Base-by-base conservation (phyloP, 1,284 basidiomycete species). In the Stereum hirsutum region DNA sequence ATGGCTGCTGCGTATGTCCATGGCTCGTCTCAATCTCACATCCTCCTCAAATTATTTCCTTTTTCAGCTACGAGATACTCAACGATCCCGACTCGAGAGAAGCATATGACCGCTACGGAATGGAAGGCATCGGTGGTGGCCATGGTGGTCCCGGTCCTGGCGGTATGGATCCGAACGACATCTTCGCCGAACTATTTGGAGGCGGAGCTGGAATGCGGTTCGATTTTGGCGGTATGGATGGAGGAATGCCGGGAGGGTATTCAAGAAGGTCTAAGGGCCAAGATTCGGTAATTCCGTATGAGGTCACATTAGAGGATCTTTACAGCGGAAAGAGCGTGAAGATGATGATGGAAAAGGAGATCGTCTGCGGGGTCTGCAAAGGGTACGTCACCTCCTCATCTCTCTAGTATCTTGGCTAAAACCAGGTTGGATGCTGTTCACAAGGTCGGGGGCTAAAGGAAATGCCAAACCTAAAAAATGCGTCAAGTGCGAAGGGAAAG, bases 261-360 rank as follows among this genome's bases (percentile, higher is more conserved):
- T 57, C 56, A 58, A 60, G 56, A 47, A 65, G 66, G 60, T 71
- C 62, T 38, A 77, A 75, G 54, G 80, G 81, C 12, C 69, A 81
- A 50, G 83, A 92, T 60, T 81, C 85, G 6, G 68, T 82, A 27
- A 81, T 96, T 49, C 76, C 81, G 2, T 89, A 95, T 58, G 73
- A 87, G 15, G 89, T 97, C 45, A 84, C 87, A 4, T 72, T 99
- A 27, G 92, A 96, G 60, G 94, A 98, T 59, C 69, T 95, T 23
- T 98, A 92, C 64, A 88, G 85, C 47, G 95, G 95, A 26, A 94
- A 93, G 62, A 77, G 76, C 12, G 84, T 95, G 38, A 87, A 85
- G 57, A 83, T 98, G 69, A 88, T 83, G 53, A 78, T 97, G 66
- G 89, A 94, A 62, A 84, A 90, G 55, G 82, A 93, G 57, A 67